These are phyloP conservation scores for Rhizopogon roseolus DNA, from an alignment of 768 basidiomycete genomes.

Conservation along the genomic window DNA sequence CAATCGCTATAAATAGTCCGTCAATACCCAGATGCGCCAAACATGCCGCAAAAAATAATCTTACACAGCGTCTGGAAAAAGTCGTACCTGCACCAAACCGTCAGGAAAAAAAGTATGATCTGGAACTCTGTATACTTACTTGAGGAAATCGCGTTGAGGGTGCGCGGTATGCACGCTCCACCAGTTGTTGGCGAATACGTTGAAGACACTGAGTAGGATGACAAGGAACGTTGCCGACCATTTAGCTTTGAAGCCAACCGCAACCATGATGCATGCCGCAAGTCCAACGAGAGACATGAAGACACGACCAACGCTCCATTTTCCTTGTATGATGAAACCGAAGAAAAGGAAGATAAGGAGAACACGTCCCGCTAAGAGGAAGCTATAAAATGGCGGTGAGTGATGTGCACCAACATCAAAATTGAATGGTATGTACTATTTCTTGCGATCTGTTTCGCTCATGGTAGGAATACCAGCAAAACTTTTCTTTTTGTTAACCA, in stretches of 20 bases:
- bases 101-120: constrained; percentile 13
- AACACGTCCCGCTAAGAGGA: constrained; percentile 95
- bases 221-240: constrained; percentile 98
- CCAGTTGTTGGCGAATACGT: constrained; percentile 98
- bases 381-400: constrained; percentile 42
- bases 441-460: constrained; percentile 93
- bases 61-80: constrained; percentile 96
- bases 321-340: constrained; percentile 92
- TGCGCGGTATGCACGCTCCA: constrained; percentile 91
- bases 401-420: not conserved
- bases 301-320: constrained; percentile 83
- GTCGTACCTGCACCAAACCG: constrained; percentile 65
- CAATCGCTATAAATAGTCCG: constrained; percentile 56
- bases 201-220: constrained; percentile 87
- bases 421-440: constrained; percentile 67
- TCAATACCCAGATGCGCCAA: constrained; percentile 6
- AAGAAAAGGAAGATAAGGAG: constrained; percentile 99
- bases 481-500: constrained; percentile 78
- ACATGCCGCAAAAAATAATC: not conserved
- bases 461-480: constrained; percentile 90
- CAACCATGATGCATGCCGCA: constrained; percentile 92
- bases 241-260: constrained; percentile 98
- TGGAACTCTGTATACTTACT: constrained; percentile 46
- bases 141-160: constrained; percentile 96
- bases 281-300: constrained; percentile 89